A percentile compares a stretch with the other conserved stretches of the same genome.
Evolutionary conservation across 441 rosid genomes (phyloP).

Genomic region (Erodium moschatum): DNA sequence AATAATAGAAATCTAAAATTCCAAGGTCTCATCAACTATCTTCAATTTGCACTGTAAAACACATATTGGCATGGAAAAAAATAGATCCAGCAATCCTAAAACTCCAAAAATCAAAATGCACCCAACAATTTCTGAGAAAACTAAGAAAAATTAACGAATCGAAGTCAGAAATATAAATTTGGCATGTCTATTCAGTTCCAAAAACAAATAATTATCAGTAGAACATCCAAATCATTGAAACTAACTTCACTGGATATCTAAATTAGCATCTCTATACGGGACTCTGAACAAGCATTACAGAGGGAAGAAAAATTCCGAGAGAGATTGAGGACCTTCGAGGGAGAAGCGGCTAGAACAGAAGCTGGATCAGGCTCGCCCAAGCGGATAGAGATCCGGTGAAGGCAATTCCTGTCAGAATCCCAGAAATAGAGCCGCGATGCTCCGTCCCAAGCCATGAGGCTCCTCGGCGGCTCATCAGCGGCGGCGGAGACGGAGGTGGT

Average conservation of each 20-base stretch:
- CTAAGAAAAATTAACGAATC: not conserved
- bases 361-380: slow-evolving; percentile 83
- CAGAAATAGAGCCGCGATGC: slow-evolving; percentile 68
- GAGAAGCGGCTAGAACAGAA: slow-evolving; percentile 61
- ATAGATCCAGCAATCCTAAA: not conserved
- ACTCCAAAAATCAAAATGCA: not conserved
- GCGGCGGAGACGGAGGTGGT: slow-evolving; percentile 22
- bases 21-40: too few species aligned
- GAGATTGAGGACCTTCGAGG: slow-evolving; percentile 53
- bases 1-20: too few species aligned
- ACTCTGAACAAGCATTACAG: not conserved
- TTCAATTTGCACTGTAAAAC: not conserved
- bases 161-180: not conserved
- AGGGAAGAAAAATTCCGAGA: not conserved
- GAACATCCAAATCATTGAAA: too few species aligned
- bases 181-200: too few species aligned
- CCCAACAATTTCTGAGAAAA: not conserved
- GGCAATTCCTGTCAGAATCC: slow-evolving; percentile 44
- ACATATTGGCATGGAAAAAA: not conserved
- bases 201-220: too few species aligned
- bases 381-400: slow-evolving; percentile 67
- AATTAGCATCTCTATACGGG: not conserved
- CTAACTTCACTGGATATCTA: too few species aligned
- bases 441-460: slow-evolving; percentile 75
- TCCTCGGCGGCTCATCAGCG: slow-evolving; percentile 29